Base-by-base conservation (phyloP, 176 grass and related monocot species). In the Oryza officinalis region DNA sequence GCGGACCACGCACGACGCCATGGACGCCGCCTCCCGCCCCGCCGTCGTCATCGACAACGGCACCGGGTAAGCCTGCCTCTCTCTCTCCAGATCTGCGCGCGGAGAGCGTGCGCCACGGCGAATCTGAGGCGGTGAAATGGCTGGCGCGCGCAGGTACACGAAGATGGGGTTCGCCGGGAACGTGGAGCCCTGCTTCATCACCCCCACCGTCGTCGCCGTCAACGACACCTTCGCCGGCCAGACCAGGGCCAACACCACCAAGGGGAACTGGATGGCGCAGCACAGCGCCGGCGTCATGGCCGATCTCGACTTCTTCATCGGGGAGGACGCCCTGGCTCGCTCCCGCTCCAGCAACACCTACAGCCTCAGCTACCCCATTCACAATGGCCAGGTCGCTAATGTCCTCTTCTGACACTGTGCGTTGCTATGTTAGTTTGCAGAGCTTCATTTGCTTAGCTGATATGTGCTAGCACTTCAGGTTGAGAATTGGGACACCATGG, bases 101-200 rank as follows among this genome's bases (percentile, higher is more conserved):
- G 63, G 13, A 20, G 26, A 27, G 38, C 79, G 27, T 35, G 64
- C 4, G 68, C 10, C 26, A 20, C 0, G 59, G 71, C 43, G 88
- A 90, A 90, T 86, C 87, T 46, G 46, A n/a, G 14, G 52, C 3
- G 45, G 45, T 12, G 49, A 13, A 26, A 38, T 38, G 37, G 40
- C 9, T n/a, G 9, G 44, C 5, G 30, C 23, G 18, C 46, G 84
- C 80, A 99, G 96, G 83, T 99, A 96, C 80, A 96, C 96, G 46
- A 99, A 99, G 87, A 99, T 99, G 93, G 96, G 96, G 26, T 99
- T 96, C 89, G 89, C 96, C 13, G 96, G 96, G 72, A 99, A 99
- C 87, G 96, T 99, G 68, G 96, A 99, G 83, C 96, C 96, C 13
- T 94, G 91, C 80, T 99, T 99, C 82, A 94, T 99, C 70, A 96